phyloP scores from a whole-genome alignment of 2,329 filamentous ascomycete species.

The Purpureocillium takamizusanense region DNA sequence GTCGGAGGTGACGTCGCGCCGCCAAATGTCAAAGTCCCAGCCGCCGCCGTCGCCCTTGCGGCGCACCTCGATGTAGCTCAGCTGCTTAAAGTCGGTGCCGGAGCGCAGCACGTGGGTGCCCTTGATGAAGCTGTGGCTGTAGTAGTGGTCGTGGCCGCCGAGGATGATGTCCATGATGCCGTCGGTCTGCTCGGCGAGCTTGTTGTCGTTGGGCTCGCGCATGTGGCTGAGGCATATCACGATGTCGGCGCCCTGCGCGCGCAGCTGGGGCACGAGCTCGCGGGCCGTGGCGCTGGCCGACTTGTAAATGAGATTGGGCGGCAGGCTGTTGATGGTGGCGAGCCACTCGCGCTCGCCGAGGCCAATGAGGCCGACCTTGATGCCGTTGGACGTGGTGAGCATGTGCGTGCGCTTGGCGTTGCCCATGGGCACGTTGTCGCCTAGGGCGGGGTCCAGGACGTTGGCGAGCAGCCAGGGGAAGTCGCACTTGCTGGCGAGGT shows the following conservation, averaged over 20 bases:
- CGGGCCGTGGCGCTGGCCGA: slow-evolving; percentile 68
- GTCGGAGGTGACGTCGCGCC: slow-evolving; percentile 62
- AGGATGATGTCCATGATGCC: slow-evolving; percentile 78
- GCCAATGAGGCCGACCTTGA: slow-evolving; percentile 79
- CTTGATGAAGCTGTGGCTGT: slow-evolving; percentile 68
- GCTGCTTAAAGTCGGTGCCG: slow-evolving; percentile 84
- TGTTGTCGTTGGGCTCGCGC: slow-evolving; percentile 82
- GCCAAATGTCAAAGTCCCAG: slow-evolving; percentile 73
- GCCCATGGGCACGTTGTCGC: slow-evolving; percentile 64
- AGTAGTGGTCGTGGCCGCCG: slow-evolving; percentile 86
- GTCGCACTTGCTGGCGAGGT: slow-evolving; percentile 63
- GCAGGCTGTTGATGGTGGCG: slow-evolving; percentile 78
- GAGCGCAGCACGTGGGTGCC: slow-evolving; percentile 78
- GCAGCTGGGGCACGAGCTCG: slow-evolving; percentile 63
- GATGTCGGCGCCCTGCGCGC: slow-evolving; percentile 71
- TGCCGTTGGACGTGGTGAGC: slow-evolving; percentile 70
- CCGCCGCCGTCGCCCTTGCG: slow-evolving; percentile 37
- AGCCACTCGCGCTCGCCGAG: slow-evolving; percentile 85
- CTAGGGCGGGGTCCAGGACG: slow-evolving; percentile 74
- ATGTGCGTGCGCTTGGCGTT: slow-evolving; percentile 68
- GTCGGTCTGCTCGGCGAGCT: slow-evolving; percentile 65
- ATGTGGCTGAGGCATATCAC: slow-evolving; percentile 78
- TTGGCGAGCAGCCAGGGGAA: slow-evolving; percentile 91
- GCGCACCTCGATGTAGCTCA: slow-evolving; percentile 78
- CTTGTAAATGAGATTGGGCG: slow-evolving; percentile 73